phyloP scores from a whole-genome alignment of 2,329 filamentous ascomycete genomes.

The Tolypocladium ophioglossoides region DNA sequence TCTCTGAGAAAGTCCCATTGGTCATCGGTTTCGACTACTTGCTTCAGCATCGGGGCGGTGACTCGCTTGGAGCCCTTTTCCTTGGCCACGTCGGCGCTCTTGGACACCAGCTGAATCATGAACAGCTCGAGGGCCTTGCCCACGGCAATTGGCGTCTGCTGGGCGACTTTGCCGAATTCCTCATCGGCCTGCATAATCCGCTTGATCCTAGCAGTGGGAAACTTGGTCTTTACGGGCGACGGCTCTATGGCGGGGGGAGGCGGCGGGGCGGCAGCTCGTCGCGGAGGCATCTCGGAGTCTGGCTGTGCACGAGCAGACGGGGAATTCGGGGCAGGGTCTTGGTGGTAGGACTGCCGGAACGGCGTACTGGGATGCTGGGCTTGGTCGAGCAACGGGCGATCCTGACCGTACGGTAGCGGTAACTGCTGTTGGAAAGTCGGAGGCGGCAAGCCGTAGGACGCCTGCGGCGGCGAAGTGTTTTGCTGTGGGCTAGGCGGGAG shows the following conservation, averaged over 20 bases:
- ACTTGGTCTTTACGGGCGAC: conserved; percentile 84
- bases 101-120: conserved; percentile 89
- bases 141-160: conserved; percentile 93
- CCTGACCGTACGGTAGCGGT: not conserved
- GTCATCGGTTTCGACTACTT: conserved; percentile 76
- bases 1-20: conserved; percentile 92
- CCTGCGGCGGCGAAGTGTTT: conserved; percentile 5
- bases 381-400: not conserved
- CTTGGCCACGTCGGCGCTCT: conserved; percentile 75
- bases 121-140: conserved; percentile 94
- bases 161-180: conserved; percentile 95
- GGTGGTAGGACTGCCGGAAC: conserved; percentile 1
- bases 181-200: conserved; percentile 99
- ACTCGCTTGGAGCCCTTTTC: conserved; percentile 81
- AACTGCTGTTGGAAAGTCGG: conserved; percentile 4
- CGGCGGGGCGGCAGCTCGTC: conserved; percentile 18
- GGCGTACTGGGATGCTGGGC: not conserved
- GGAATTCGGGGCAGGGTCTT: not conserved
- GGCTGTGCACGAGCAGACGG: not conserved
- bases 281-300: conserved; percentile 22
- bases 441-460: conserved; percentile 7
- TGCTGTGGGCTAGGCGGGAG: conserved; percentile 8
- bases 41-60: conserved; percentile 82
- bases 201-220: conserved; percentile 95
- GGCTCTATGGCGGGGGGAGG: conserved; percentile 36